Evolutionary conservation across 306 rosid genomes (phyloP), one percentile per base, ranked within the genome.

Genomic region (Vicia villosa): DNA sequence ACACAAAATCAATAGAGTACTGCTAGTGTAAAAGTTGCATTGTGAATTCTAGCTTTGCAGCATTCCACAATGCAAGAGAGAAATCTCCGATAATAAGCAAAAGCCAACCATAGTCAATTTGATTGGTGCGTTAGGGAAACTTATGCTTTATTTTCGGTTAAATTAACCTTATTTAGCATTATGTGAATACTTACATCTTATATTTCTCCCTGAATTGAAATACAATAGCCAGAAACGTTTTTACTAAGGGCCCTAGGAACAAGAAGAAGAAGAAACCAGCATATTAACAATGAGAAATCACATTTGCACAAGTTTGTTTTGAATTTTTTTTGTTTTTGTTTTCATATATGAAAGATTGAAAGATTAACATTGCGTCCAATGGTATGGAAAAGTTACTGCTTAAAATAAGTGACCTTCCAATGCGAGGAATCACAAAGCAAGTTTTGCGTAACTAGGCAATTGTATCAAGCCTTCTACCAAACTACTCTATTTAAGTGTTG

Each of bases 1-100:
- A 75, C 58, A 84, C 72, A 79, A n/a, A n/a, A 74, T 86, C 66
- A 77, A 73, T 8, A 56, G 57, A 51, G 63, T 70, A 52, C 73
- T 65, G 45, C 64, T 20, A 42, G 75, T 77, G 79, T 82, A 61
- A 68, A 68, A 74, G 67, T 56, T 38, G 38, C 4, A 8, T 69
- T 74, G 61, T 51, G 8, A 46, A 49, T 59, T 71, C 78, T 70
- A 76, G 70, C 81, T 66, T 75, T 43, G 66, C 47, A 5, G 63
- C 20, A 34, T 67, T 52, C 26, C 14, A 60, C 30, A 69, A 57
- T n/a, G n/a, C 73, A 41, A 37, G 74, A 51, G 50, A 76, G 63
- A 79, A 70, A 52, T 78, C 63, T 71, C 73, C 77, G 13, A 54
- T 30, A 12, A 56, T 50, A 24, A 60, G 40, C 62, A 57, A 46